Conservation (phyloP, 345 rosid genomes). For the Populus davidiana region DNA sequence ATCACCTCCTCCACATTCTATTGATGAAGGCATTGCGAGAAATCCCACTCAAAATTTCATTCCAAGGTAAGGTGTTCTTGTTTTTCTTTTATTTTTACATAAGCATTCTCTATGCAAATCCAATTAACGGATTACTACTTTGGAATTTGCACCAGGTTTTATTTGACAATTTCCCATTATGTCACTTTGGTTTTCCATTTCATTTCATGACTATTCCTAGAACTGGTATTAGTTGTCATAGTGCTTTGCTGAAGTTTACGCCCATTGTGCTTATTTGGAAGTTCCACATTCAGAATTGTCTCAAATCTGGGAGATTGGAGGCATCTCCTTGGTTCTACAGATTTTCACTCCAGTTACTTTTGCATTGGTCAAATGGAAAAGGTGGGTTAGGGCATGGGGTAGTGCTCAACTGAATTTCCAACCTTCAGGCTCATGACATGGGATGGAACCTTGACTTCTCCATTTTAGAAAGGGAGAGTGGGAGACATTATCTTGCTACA, state of each 20-base stretch:
- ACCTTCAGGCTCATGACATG: not conserved
- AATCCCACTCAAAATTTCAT: conserved; percentile 25
- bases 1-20: conserved; percentile 40
- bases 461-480: not conserved
- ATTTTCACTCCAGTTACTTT: no score
- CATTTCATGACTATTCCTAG: not conserved
- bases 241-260: not conserved
- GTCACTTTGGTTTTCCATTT: not conserved
- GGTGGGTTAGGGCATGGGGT: not conserved
- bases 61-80: conserved; percentile 29
- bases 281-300: no score
- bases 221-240: not conserved
- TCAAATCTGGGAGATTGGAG: no score
- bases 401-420: not conserved
- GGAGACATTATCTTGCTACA: not conserved
- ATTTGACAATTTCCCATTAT: not conserved
- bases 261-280: no score
- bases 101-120: not conserved
- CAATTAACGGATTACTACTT: not conserved
- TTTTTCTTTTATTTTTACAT: no score
- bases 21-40: conserved; percentile 32
- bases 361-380: not conserved
- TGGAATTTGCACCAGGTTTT: not conserved
- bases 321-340: no score
- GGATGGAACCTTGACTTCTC: not conserved